Evolutionary conservation across 805 yeast species (phyloP).

Genomic region (Torulaspora indica): DNA sequence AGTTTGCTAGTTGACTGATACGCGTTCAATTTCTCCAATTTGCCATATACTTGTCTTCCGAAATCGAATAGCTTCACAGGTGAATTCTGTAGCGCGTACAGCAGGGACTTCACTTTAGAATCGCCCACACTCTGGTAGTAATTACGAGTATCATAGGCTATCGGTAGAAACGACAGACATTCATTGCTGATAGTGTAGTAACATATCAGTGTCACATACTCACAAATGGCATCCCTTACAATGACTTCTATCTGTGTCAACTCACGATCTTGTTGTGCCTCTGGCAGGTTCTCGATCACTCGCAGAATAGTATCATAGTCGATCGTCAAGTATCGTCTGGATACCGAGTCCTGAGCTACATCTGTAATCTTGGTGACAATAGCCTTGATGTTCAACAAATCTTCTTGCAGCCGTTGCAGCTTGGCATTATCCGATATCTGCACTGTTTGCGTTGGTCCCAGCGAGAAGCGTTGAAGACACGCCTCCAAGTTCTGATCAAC

Average conservation of each 20-base stretch:
- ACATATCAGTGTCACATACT: slow-evolving; percentile 22
- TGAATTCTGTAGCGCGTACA: slow-evolving; percentile 24
- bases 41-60: neutral
- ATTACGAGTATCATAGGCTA: slow-evolving; percentile 18
- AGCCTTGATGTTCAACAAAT: slow-evolving; percentile 13
- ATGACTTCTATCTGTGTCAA: slow-evolving; percentile 7
- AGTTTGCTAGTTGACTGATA: neutral
- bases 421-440: slow-evolving; percentile 6
- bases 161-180: slow-evolving; percentile 18
- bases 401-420: slow-evolving; percentile 15
- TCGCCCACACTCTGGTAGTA: slow-evolving; percentile 19
- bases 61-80: slow-evolving; percentile 4
- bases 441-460: slow-evolving; percentile 5
- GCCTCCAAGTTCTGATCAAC: slow-evolving; percentile 15
- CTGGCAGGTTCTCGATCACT: slow-evolving; percentile 4
- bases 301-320: slow-evolving; percentile 7
- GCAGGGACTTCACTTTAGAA: slow-evolving; percentile 18
- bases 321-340: slow-evolving; percentile 1
- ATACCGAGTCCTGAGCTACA: slow-evolving; percentile 4
- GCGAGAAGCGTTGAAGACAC: slow-evolving; percentile 11
- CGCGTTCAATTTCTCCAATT: slow-evolving; percentile 1
- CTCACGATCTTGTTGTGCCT: slow-evolving; percentile 1
- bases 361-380: slow-evolving; percentile 11
- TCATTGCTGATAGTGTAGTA: slow-evolving; percentile 22
- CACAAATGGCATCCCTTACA: slow-evolving; percentile 5